Evolutionary conservation across 352 stramenopile genomes (phyloP), one percentile per base, ranked within the genome.

Genomic region (Globisporangium mamillatum): DNA sequence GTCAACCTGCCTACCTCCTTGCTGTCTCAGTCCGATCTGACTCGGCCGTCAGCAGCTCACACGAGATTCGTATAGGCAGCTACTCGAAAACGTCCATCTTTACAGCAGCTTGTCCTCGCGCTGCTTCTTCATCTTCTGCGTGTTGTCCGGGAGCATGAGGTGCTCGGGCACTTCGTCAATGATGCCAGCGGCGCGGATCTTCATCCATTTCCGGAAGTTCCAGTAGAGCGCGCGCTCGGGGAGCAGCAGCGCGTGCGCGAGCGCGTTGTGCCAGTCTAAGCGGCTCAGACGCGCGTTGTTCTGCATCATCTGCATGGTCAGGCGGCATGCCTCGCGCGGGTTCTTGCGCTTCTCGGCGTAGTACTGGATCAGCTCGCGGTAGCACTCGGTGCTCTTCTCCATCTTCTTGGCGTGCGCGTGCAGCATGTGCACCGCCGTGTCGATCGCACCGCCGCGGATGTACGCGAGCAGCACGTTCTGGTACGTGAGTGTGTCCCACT

Each of bases 131-230:
- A 76, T 72, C 22, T 67, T 74, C 44, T 73, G 52, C 32, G 41
- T 38, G 27, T 53, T 73, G 41, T 70, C 72, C 16, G 75, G 68
- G 38, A 92, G 78, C 80, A 92, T 88, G 14, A 93, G 77, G 57
- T 93, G 68, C 41, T 73, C 61, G 0, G 85, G 85, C 34, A 93
- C 73, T 9, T 89, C 81, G 38, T 79, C 20, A 36, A 92, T 24
- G 55, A 92, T 80, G 44, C 61, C 70, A 10, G 75, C 76, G 3
- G 82, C 87, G 64, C 88, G 86, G 32, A 91, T 79, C 61, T 86
- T 81, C 81, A 95, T 90, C 84, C 86, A 93, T 72, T 93, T 92
- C 73, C 88, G 88, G 71, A 95, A 95, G 70, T 91, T 92, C 88
- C 88, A 95, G 73, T 95, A 95, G 8, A 86, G 68, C 60, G 83